phyloP scores from a whole-genome alignment of 768 basidiomycete genomes.

The Termitomyces sp. region DNA sequence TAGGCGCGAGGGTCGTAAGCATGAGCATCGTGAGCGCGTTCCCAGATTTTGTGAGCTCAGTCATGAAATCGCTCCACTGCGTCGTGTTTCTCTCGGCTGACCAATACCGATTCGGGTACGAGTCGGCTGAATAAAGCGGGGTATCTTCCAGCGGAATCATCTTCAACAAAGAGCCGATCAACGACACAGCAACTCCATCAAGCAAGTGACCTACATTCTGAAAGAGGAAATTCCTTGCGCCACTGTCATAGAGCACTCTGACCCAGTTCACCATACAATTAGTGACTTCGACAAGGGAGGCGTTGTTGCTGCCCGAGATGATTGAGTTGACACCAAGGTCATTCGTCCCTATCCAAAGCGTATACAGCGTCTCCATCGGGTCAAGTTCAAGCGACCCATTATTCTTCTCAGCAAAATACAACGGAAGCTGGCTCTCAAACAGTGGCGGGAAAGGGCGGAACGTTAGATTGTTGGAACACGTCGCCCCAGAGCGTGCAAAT shows the following conservation, averaged over 20 bases:
- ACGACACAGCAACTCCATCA: neutral
- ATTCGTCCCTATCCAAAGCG: constrained; percentile 66
- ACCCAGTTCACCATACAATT: constrained; percentile 59
- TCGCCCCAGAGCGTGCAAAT: constrained; percentile 58
- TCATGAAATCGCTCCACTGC: constrained; percentile 53
- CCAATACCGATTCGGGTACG: constrained; percentile 50
- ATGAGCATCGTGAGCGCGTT: constrained; percentile 48
- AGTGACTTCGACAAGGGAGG: constrained; percentile 54
- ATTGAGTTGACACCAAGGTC: constrained; percentile 54
- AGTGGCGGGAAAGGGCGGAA: constrained; percentile 52
- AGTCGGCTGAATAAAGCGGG: constrained; percentile 39
- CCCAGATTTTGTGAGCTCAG: constrained; percentile 43
- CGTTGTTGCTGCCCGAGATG: constrained; percentile 43
- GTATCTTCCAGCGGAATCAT: constrained; percentile 52
- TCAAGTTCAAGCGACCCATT: constrained; percentile 35
- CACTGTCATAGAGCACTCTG: constrained; percentile 45
- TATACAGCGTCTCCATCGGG: constrained; percentile 49
- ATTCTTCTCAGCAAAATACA: constrained; percentile 37
- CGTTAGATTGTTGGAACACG: constrained; percentile 61
- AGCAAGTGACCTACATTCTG: constrained; percentile 45
- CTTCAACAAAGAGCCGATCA: constrained; percentile 19
- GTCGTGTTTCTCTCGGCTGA: constrained; percentile 44
- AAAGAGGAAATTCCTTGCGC: constrained; percentile 65
- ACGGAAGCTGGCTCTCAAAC: constrained; percentile 52
- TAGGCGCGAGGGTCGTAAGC: constrained; percentile 42